Percentiles rank a stretch among this genome's conserved stretches.
These are phyloP conservation scores for Colletotrichum sp. DNA, from an alignment of 2,329 filamentous ascomycete genomes.

Conservation along the genomic window DNA sequence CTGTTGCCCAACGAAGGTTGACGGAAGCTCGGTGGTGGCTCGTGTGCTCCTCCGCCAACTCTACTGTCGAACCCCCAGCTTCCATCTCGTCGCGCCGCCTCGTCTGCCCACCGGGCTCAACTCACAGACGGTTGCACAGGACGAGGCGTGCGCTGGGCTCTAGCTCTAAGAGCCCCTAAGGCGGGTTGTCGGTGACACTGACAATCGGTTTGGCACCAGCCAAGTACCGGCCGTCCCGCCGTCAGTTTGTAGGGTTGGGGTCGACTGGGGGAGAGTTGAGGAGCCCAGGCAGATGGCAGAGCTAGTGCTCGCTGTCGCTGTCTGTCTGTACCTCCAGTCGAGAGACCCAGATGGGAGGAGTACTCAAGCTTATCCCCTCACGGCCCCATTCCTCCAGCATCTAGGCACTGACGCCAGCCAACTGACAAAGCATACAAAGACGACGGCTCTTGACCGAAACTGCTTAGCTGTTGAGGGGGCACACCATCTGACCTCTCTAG, in stretches of 20 bases:
- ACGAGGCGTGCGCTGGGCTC: background rate
- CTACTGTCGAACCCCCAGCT: background rate
- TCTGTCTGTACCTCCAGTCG: background rate
- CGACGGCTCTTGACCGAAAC: background rate
- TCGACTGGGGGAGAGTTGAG: background rate
- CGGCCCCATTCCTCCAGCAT: background rate
- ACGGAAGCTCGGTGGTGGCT: background rate
- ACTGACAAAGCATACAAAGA: conserved; percentile 1
- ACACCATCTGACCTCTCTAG: conserved; percentile 8
- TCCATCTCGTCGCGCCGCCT: background rate
- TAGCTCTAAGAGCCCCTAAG: background rate
- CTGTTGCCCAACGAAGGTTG: background rate
- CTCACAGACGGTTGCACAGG: background rate
- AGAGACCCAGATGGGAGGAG: background rate
- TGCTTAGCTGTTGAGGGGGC: background rate
- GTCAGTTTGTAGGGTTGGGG: background rate
- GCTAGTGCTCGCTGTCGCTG: background rate
- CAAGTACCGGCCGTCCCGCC: conserved; percentile 5
- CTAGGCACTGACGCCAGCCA: background rate
- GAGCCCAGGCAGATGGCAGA: background rate
- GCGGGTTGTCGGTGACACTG: background rate
- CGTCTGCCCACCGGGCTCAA: background rate
- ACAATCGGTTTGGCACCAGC: background rate
- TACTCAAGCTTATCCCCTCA: background rate
- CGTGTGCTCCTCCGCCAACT: background rate